phyloP scores from a whole-genome alignment of 768 basidiomycete species.

The Podaxis sp. region DNA sequence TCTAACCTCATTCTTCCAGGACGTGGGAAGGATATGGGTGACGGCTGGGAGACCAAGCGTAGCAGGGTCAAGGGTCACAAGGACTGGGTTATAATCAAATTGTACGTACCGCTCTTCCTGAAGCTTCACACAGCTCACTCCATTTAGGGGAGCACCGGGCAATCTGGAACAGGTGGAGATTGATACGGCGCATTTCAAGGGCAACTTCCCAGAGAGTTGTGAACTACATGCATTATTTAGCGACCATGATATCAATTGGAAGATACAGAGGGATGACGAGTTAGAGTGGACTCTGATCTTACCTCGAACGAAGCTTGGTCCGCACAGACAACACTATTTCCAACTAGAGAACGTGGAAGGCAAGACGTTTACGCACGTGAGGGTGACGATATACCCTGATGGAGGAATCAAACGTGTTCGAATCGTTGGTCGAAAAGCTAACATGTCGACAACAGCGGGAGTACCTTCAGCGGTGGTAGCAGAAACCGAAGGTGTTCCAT shows the following conservation, averaged over 20 bases:
- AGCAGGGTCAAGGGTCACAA: conserved; percentile 78
- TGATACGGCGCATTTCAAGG: conserved; percentile 94
- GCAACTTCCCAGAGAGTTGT: conserved; percentile 91
- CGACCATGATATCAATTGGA: conserved; percentile 36
- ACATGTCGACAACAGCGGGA: conserved; percentile 8
- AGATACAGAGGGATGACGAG: conserved; percentile 34
- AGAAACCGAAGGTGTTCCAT: background rate
- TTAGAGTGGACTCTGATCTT: conserved; percentile 75
- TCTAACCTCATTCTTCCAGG: conserved; percentile 91
- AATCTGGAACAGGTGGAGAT: conserved; percentile 78
- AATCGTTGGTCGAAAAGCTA: conserved; percentile 60
- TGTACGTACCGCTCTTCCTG: conserved; percentile 51
- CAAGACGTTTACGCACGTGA: conserved; percentile 75
- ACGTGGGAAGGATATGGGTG: conserved; percentile 92
- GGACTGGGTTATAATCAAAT: conserved; percentile 88
- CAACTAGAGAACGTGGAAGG: conserved; percentile 68
- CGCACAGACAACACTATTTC: conserved; percentile 89
- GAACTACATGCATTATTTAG: conserved; percentile 66
- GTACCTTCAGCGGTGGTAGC: background rate
- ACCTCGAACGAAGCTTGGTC: conserved; percentile 76
- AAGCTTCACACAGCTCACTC: conserved; percentile 5
- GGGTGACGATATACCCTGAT: conserved; percentile 89
- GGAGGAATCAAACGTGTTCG: conserved; percentile 96
- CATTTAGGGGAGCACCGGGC: conserved; percentile 67
- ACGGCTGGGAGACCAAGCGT: conserved; percentile 98